These are phyloP conservation scores for Neopestalotiopsis sp. DNA, from an alignment of 2,329 filamentous ascomycete species.

Conservation along the genomic window DNA sequence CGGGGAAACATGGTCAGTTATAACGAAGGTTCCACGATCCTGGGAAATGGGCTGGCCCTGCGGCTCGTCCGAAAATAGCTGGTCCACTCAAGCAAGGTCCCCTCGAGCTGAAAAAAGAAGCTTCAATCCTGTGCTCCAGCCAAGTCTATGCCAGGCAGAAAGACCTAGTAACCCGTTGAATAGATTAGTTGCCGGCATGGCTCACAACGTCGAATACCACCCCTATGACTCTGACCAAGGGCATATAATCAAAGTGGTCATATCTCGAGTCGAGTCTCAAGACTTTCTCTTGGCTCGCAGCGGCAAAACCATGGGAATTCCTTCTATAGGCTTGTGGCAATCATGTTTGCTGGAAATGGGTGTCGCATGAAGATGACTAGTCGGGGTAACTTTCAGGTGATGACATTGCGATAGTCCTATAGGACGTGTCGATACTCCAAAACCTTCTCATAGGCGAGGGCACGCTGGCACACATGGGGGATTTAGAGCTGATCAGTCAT, in stretches of 20 bases:
- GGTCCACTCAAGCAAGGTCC: background rate
- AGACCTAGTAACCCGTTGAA: background rate
- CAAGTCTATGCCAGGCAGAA: background rate
- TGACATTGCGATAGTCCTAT: background rate
- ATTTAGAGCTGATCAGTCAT: background rate
- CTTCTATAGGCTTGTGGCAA: background rate
- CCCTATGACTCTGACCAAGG: background rate
- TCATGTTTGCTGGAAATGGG: background rate
- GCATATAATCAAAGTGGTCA: background rate
- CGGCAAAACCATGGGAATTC: background rate
- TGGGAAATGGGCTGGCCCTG: background rate
- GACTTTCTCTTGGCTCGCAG: background rate
- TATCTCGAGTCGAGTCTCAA: background rate
- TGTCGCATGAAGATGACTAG: background rate
- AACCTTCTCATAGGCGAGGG: background rate
- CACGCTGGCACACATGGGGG: background rate
- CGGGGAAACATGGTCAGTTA: background rate
- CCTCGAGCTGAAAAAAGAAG: background rate
- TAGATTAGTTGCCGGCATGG: background rate
- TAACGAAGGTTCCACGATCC: background rate
- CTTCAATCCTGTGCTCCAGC: background rate
- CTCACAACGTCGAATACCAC: background rate
- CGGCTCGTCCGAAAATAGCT: background rate
- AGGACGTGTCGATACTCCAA: background rate
- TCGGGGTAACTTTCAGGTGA: background rate